phyloP scores from a whole-genome alignment of 2,329 filamentous ascomycete species.

The Sphaerulina vaccinii region DNA sequence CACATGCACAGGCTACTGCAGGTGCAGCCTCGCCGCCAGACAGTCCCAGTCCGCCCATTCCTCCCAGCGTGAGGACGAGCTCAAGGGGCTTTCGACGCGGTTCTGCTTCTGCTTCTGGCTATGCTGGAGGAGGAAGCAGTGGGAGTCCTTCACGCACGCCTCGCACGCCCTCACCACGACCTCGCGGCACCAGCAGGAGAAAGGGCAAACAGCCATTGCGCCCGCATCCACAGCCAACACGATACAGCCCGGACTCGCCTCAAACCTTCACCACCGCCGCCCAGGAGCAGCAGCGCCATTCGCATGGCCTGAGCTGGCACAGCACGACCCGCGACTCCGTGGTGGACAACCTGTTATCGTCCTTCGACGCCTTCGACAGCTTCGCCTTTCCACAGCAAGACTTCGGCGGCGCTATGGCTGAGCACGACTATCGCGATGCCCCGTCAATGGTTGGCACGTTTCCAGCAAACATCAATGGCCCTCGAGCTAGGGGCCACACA shows the following conservation, averaged over 20 bases:
- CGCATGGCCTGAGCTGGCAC: conserved; percentile 82
- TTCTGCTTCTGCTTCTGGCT: background rate
- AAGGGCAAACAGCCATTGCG: conserved; percentile 17
- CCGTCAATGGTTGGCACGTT: conserved; percentile 20
- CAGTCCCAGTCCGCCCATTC: conserved; percentile 7
- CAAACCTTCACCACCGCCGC: conserved; percentile 4
- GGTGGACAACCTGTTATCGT: conserved; percentile 92
- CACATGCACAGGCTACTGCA: conserved; percentile 4
- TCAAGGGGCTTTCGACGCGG: conserved; percentile 7
- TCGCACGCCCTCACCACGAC: conserved; percentile 17
- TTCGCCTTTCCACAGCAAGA: conserved; percentile 50
- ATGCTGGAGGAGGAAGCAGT: conserved; percentile 2
- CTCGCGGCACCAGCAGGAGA: conserved; percentile 7
- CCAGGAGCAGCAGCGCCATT: conserved; percentile 46
- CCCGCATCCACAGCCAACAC: too few relatives aligned
- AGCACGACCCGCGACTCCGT: conserved; percentile 83
- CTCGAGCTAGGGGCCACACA: conserved; percentile 57
- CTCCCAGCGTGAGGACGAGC: conserved; percentile 10
- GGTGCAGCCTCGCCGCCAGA: conserved; percentile 8
- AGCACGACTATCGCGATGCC: conserved; percentile 25
- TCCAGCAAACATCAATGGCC: conserved; percentile 12
- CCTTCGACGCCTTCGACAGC: conserved; percentile 66
- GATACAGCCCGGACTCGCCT: conserved; percentile 8
- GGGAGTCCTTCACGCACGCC: conserved; percentile 1
- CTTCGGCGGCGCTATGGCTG: conserved; percentile 16